Conservation (phyloP, 2,329 filamentous ascomycete genomes). For the Pseudocercospora macadamiae region DNA sequence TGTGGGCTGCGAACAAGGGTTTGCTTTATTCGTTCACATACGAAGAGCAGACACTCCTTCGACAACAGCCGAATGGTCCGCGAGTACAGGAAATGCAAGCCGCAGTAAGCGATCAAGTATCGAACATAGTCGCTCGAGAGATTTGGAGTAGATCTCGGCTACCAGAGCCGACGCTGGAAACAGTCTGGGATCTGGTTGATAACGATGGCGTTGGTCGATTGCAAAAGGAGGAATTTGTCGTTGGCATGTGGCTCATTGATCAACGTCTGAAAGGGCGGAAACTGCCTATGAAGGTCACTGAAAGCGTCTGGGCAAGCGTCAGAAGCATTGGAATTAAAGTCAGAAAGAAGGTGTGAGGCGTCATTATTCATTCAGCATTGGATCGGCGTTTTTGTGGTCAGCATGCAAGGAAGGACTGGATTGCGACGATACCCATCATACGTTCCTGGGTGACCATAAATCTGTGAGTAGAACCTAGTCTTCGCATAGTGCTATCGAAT, state of each 20-base stretch:
- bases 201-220: constrained; percentile 59
- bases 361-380: not conserved
- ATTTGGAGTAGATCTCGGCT: constrained; percentile 75
- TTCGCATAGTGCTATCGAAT: not conserved
- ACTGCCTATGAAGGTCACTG: constrained; percentile 69
- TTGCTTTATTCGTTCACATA: constrained; percentile 41
- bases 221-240: constrained; percentile 73
- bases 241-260: constrained; percentile 81
- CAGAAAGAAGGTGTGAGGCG: constrained; percentile 20
- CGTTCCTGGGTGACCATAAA: not conserved
- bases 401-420: not conserved
- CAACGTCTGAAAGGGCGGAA: constrained; percentile 79
- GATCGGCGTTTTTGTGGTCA: not conserved
- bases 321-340: constrained; percentile 47
- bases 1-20: constrained; percentile 82
- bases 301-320: constrained; percentile 77
- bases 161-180: constrained; percentile 67
- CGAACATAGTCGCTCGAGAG: constrained; percentile 70
- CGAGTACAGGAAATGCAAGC: constrained; percentile 15
- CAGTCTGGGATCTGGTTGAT: constrained; percentile 78
- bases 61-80: constrained; percentile 9
- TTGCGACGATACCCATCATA: not conserved
- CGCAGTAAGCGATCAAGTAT: constrained; percentile 50
- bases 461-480: not conserved
- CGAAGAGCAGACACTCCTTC: constrained; percentile 23